Evolutionary conservation across 169 alveolate genomes (phyloP).

Genomic region (Cryptosporidium bovis): DNA sequence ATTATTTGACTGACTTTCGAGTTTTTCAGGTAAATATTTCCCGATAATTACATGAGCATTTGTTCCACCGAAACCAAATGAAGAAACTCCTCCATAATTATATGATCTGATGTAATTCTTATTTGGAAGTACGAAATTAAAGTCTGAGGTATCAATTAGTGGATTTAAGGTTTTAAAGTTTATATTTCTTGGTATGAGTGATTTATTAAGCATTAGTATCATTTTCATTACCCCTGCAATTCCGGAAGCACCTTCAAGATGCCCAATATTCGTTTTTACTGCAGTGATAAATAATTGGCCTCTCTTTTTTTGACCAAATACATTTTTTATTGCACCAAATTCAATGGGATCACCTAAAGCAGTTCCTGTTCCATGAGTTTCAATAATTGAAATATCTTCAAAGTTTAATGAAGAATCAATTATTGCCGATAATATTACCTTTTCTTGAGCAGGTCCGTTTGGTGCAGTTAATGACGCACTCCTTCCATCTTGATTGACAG

Average conservation of each 20-base stretch:
- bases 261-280: constrained; percentile 79
- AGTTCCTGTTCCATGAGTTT: constrained; percentile 72
- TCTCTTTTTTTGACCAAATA: constrained; percentile 19
- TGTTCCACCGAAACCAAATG: constrained; percentile 73
- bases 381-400: constrained; percentile 54
- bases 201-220: constrained; percentile 34
- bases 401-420: constrained; percentile 6
- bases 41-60: constrained; percentile 58
- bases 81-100: constrained; percentile 56
- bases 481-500: constrained; percentile 73
- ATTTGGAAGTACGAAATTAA: constrained; percentile 77
- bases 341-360: constrained; percentile 69
- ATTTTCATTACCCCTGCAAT: constrained; percentile 56
- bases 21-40: not conserved
- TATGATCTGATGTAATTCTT: not conserved
- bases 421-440: constrained; percentile 48
- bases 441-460: constrained; percentile 70
- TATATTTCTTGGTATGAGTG: constrained; percentile 38
- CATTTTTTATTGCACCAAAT: constrained; percentile 61
- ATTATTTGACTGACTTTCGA: not conserved
- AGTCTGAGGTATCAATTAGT: constrained; percentile 76
- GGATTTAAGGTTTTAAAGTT: constrained; percentile 55
- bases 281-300: constrained; percentile 76
- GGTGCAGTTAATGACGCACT: constrained; percentile 75
- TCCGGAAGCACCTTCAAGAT: constrained; percentile 79